Percentiles rank a stretch among this genome's conserved stretches.
These are phyloP conservation scores for Salix purpurea DNA, from an alignment of 345 rosid species.

Conservation along the genomic window DNA sequence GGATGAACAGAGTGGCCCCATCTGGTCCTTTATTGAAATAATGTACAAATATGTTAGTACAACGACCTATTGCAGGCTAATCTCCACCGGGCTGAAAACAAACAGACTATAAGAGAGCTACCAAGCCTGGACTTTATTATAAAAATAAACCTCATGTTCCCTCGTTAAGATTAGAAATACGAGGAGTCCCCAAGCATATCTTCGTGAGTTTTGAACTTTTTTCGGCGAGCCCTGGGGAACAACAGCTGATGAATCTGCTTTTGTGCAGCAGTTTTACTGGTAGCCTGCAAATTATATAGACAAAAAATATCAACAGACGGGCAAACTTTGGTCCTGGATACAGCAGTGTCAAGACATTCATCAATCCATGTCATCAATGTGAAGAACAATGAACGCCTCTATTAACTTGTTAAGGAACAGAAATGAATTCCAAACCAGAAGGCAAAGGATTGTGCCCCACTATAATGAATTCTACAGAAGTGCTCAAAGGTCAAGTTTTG, in stretches of 20 bases:
- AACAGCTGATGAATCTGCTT: constrained; percentile 79
- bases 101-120: background rate
- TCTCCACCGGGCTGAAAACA: background rate
- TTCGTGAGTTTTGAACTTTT: constrained; percentile 53
- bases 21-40: background rate
- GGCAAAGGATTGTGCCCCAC: background rate
- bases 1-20: background rate
- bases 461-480: background rate
- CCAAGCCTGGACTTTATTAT: constrained; percentile 4
- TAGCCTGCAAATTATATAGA: constrained; percentile 45
- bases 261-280: constrained; percentile 67
- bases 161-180: background rate
- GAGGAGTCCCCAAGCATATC: constrained; percentile 33
- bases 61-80: background rate
- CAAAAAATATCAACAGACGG: background rate
- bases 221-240: constrained; percentile 74
- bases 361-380: background rate
- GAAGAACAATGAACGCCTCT: background rate
- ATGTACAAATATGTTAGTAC: background rate
- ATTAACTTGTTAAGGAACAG: background rate
- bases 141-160: background rate
- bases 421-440: background rate
- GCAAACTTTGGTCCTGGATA: background rate
- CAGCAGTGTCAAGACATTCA: background rate
- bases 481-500: background rate